Evolutionary conservation across 306 rosid species (phyloP).

Genomic region (Dryas octopetala): DNA sequence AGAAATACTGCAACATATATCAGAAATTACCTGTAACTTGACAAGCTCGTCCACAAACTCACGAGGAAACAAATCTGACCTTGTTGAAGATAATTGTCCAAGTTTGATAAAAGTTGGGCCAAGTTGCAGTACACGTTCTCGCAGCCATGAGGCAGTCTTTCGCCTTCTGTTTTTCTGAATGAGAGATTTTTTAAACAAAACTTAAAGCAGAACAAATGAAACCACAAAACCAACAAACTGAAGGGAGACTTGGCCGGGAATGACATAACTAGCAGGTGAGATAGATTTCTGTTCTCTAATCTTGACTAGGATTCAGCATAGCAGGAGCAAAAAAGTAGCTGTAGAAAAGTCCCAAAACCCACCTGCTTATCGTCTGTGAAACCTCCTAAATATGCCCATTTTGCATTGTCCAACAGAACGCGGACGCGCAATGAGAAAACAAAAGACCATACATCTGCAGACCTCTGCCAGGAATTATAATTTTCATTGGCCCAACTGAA

Average conservation of each 20-base stretch:
- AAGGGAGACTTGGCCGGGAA: constrained; percentile 5
- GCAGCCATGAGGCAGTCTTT: constrained; percentile 82
- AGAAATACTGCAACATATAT: neutral
- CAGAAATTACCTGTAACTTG: constrained; percentile 66
- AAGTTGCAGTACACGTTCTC: constrained; percentile 82
- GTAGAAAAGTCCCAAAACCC: constrained; percentile 23
- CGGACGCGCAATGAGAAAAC: constrained; percentile 80
- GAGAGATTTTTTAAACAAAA: constrained; percentile 12
- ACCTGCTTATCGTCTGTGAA: constrained; percentile 90
- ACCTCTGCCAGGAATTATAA: constrained; percentile 80
- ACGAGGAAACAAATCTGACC: constrained; percentile 86
- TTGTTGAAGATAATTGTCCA: constrained; percentile 90
- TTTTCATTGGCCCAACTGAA: constrained; percentile 96
- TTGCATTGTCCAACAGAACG: constrained; percentile 68
- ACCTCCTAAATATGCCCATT: constrained; percentile 88
- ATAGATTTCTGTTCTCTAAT: neutral
- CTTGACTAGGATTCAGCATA: neutral
- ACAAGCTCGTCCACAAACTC: constrained; percentile 92
- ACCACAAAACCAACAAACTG: constrained; percentile 23
- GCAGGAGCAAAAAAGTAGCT: neutral
- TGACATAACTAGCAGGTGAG: constrained; percentile 11
- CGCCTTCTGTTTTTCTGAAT: constrained; percentile 64
- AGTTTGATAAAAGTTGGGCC: constrained; percentile 96
- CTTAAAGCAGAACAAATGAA: constrained; percentile 15
- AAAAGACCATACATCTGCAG: constrained; percentile 89